Percentiles rank a stretch among this genome's conserved stretches.
Evolutionary conservation across 2,329 filamentous ascomycete species (phyloP).

Genomic region (Scytalidium lignicola): DNA sequence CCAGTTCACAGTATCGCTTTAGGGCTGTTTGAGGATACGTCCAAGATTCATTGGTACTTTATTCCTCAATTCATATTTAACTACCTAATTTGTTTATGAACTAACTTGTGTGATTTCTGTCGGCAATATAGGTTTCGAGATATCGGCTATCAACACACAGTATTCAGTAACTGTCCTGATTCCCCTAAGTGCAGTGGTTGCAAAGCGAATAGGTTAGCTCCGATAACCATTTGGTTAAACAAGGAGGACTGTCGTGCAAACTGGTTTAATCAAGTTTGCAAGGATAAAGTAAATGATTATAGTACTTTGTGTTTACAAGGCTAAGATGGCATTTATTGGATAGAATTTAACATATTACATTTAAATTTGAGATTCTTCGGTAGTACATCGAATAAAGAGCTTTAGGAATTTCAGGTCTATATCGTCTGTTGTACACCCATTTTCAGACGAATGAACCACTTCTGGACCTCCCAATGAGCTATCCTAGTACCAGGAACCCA

Average conservation of each 20-base stretch:
- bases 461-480: too few relatives aligned
- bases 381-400: too few relatives aligned
- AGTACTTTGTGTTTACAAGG: not conserved
- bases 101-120: constrained; percentile 46
- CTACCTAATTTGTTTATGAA: constrained; percentile 81
- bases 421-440: too few relatives aligned
- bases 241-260: not conserved
- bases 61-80: constrained; percentile 30
- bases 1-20: constrained; percentile 64
- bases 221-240: not conserved
- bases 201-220: not conserved
- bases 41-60: not conserved
- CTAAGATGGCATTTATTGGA: too few relatives aligned
- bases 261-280: not conserved
- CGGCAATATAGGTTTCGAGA: constrained; percentile 95
- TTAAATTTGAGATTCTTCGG: too few relatives aligned
- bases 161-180: not conserved
- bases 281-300: not conserved
- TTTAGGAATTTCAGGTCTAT: too few relatives aligned
- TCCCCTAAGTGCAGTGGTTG: not conserved
- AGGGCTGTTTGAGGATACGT: not conserved
- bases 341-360: too few relatives aligned
- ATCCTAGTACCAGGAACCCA: too few relatives aligned
- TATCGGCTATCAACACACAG: constrained; percentile 81
- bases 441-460: too few relatives aligned